phyloP scores from a whole-genome alignment of 2,329 filamentous ascomycete species.

The Emmonsia crescens region DNA sequence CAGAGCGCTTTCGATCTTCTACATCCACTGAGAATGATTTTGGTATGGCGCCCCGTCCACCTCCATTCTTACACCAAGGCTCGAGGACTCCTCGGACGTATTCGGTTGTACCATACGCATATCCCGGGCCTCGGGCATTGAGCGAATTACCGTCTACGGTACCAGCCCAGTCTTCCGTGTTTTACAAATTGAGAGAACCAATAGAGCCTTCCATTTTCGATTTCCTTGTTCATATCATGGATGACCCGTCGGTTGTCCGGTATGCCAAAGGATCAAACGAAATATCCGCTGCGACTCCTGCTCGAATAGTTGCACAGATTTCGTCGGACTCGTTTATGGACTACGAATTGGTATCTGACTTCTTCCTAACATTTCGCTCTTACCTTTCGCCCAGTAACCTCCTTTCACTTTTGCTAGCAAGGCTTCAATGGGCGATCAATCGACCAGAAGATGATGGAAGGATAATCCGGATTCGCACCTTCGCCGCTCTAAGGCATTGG shows the following conservation, averaged over 20 bases:
- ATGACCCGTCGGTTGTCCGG: slow-evolving; percentile 70
- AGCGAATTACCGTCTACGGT: slow-evolving; percentile 25
- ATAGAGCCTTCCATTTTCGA: slow-evolving; percentile 61
- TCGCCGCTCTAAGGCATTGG: slow-evolving; percentile 93
- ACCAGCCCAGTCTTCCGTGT: slow-evolving; percentile 30
- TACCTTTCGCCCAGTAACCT: slow-evolving; percentile 71
- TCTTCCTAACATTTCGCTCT: slow-evolving; percentile 87
- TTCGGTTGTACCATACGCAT: slow-evolving; percentile 29
- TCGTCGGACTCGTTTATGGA: slow-evolving; percentile 93
- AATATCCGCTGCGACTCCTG: slow-evolving; percentile 80
- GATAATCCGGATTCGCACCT: slow-evolving; percentile 89
- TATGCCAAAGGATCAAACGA: slow-evolving; percentile 61
- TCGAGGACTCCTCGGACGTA: slow-evolving; percentile 22
- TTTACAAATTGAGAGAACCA: slow-evolving; percentile 50
- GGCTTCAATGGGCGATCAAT: slow-evolving; percentile 75
- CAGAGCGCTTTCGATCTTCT: slow-evolving; percentile 60
- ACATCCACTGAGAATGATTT: slow-evolving; percentile 38
- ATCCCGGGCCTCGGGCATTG: slow-evolving; percentile 22
- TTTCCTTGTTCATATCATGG: slow-evolving; percentile 65
- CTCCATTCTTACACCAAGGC: slow-evolving; percentile 21
- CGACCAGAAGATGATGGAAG: slow-evolving; percentile 74
- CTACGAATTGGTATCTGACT: slow-evolving; percentile 93
- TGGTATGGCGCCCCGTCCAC: slow-evolving; percentile 17
- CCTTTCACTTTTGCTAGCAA: slow-evolving; percentile 70
- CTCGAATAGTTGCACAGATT: slow-evolving; percentile 87